Evolutionary conservation across 2,329 filamentous ascomycete genomes (phyloP).

Genomic region (Emergomyces africanus): DNA sequence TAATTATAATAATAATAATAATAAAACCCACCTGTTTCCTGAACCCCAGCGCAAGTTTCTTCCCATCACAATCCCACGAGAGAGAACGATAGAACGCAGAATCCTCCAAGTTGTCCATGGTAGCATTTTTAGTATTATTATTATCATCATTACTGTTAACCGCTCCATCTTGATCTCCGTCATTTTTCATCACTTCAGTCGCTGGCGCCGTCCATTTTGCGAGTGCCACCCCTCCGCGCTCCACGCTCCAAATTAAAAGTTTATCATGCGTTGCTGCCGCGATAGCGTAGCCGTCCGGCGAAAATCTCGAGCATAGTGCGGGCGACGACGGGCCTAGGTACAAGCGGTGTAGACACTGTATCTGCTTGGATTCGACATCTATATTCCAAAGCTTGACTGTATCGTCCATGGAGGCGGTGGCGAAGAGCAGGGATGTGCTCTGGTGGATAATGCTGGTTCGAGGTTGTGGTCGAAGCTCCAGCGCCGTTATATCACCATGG

Average conservation of each 20-base stretch:
- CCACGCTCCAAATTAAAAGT: constrained; percentile 36
- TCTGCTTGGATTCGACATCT: constrained; percentile 24
- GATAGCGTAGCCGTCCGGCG: constrained; percentile 35
- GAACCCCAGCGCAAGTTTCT: constrained; percentile 39
- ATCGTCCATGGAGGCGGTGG: constrained; percentile 34
- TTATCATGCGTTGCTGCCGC: constrained; percentile 32
- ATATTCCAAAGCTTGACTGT: constrained; percentile 34
- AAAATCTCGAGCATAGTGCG: constrained; percentile 32
- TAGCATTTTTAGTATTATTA: constrained; percentile 6
- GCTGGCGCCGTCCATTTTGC: constrained; percentile 26
- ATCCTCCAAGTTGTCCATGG: constrained; percentile 23
- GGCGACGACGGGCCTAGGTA: constrained; percentile 24
- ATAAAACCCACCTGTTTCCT: constrained; percentile 32
- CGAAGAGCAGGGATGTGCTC: constrained; percentile 23
- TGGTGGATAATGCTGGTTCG: constrained; percentile 13
- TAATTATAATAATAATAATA: background rate
- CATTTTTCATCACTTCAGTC: constrained; percentile 16
- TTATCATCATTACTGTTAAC: constrained; percentile 12
- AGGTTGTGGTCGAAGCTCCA: constrained; percentile 28
- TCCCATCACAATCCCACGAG: constrained; percentile 42
- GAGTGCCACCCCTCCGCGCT: constrained; percentile 31
- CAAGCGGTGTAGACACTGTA: constrained; percentile 25
- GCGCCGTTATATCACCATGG: constrained; percentile 30
- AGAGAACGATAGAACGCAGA: constrained; percentile 28
- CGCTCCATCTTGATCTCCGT: constrained; percentile 19